A percentile compares a stretch with the other conserved stretches of the same genome.
Conservation (phyloP, 768 basidiomycete genomes). For the Albatrellus ellisii region DNA sequence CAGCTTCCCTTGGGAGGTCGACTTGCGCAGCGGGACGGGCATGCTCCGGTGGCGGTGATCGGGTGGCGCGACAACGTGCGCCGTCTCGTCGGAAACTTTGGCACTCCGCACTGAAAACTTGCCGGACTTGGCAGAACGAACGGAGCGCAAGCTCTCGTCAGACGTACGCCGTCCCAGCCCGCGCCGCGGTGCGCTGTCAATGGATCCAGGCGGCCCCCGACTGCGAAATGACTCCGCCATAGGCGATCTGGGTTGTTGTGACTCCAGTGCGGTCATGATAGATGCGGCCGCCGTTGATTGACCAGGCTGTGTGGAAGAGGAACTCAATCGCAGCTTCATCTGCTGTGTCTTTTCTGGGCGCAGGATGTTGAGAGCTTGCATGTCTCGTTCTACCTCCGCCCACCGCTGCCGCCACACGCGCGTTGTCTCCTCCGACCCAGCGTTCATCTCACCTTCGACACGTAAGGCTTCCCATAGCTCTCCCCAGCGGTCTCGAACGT, state of each 20-base stretch:
- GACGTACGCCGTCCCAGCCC: conserved; percentile 21
- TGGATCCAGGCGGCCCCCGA: conserved; percentile 10
- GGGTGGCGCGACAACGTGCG: conserved; percentile 5
- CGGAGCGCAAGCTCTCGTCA: conserved; percentile 26
- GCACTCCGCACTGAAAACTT: conserved; percentile 19
- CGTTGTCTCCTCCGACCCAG: conserved; percentile 53
- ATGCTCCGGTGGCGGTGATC: conserved; percentile 30
- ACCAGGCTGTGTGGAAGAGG: too few species aligned
- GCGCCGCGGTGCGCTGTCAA: conserved; percentile 6
- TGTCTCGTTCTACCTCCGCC: conserved; percentile 45
- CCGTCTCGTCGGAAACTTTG: conserved; percentile 18
- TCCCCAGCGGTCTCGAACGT: conserved; percentile 52
- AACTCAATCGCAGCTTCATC: too few species aligned
- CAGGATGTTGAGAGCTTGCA: conserved; percentile 27
- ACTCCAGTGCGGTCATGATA: conserved; percentile 14
- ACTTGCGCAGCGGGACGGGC: conserved; percentile 24
- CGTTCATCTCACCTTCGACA: conserved; percentile 31
- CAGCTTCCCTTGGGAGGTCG: conserved; percentile 17
- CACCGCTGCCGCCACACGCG: conserved; percentile 61
- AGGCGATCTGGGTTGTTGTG: background rate
- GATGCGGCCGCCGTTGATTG: conserved; percentile 2
- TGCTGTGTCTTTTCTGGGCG: conserved; percentile 21
- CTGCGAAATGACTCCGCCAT: conserved; percentile 3
- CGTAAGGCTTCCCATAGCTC: conserved; percentile 65
- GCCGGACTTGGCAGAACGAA: conserved; percentile 25